Conservation (phyloP, 2,329 filamentous ascomycete genomes). For the Fonsecaea pedrosoi region DNA sequence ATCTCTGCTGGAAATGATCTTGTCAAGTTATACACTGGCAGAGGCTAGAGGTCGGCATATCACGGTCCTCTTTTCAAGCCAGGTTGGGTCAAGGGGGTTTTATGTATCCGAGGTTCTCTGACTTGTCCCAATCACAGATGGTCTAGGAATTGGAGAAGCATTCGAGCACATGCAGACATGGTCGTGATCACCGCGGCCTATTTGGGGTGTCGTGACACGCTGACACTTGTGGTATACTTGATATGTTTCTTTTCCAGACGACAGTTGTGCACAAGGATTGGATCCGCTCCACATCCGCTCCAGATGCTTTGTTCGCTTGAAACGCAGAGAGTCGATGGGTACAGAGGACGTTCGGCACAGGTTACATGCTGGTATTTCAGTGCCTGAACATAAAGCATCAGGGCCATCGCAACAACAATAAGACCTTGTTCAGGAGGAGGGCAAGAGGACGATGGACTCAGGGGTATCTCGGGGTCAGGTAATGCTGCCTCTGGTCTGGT, state of each 20-base stretch:
- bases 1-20: neutral
- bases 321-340: neutral
- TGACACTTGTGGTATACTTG: neutral
- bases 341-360: neutral
- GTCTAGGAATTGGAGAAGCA: constrained; percentile 2
- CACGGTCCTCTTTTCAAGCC: too few relatives aligned
- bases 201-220: neutral
- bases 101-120: neutral
- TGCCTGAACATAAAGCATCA: neutral
- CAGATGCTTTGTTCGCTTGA: neutral
- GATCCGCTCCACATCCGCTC: neutral
- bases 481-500: neutral
- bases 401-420: neutral
- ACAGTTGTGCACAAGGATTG: neutral
- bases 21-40: neutral
- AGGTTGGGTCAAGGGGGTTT: neutral
- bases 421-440: neutral
- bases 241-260: neutral
- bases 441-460: neutral
- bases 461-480: neutral
- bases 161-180: neutral
- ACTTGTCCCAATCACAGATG: neutral
- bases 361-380: neutral
- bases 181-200: neutral
- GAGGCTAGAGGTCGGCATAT: neutral